Percentiles rank a stretch among this genome's conserved stretches.
Evolutionary conservation across 768 basidiomycete genomes (phyloP).

Genomic region (Paxillus ammoniavirescens): DNA sequence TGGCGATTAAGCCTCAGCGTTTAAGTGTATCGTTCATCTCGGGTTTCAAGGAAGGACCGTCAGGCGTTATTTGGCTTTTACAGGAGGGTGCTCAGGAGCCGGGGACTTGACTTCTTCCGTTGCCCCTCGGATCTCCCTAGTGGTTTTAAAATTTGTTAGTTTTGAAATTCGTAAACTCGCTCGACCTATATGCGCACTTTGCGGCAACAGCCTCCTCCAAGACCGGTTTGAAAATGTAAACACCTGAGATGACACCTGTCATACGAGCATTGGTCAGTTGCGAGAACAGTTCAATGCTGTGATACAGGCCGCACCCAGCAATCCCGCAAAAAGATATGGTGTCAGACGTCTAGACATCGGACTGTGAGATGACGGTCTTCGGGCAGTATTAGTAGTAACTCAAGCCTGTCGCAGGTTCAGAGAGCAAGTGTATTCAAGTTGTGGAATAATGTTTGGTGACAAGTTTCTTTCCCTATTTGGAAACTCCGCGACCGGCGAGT

Average conservation of each 20-base stretch:
- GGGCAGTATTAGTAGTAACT: no score
- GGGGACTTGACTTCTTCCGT: slow-evolving; percentile 1
- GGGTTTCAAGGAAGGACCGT: background rate
- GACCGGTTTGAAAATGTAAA: slow-evolving; percentile 64
- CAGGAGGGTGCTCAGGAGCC: slow-evolving; percentile 1
- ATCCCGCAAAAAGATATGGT: slow-evolving; percentile 55
- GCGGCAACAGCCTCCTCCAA: slow-evolving; percentile 20
- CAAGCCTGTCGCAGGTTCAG: no score
- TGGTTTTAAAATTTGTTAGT: slow-evolving; percentile 2
- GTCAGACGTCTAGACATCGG: slow-evolving; percentile 39
- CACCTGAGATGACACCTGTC: slow-evolving; percentile 58
- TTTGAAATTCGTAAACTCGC: background rate
- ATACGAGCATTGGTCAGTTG: background rate
- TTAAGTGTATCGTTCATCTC: background rate
- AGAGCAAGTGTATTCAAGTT: no score
- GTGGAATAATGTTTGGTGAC: no score
- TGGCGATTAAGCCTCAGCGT: background rate
- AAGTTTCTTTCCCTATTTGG: slow-evolving; percentile 2
- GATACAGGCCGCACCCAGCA: slow-evolving; percentile 44
- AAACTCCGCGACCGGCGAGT: slow-evolving; percentile 25
- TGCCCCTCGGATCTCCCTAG: slow-evolving; percentile 11
- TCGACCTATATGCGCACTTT: slow-evolving; percentile 11
- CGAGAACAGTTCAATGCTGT: background rate
- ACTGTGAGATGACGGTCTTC: slow-evolving; percentile 16
- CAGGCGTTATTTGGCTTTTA: slow-evolving; percentile 11